These are phyloP conservation scores for Globisporangium paddicum DNA, from an alignment of 352 stramenopile species.

Conservation along the genomic window DNA sequence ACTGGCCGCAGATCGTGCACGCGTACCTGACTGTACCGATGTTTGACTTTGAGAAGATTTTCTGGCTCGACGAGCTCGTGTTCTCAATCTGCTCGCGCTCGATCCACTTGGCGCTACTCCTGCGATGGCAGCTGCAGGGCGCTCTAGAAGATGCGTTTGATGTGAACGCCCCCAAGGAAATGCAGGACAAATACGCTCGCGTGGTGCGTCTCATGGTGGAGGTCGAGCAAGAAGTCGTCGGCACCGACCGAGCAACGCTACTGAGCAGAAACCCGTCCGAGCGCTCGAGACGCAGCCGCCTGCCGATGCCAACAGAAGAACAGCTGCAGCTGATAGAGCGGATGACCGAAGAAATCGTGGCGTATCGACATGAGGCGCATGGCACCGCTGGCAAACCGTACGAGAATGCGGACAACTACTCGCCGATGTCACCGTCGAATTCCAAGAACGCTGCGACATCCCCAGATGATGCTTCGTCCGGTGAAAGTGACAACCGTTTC, in stretches of 20 bases:
- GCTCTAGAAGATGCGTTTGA: constrained; percentile 84
- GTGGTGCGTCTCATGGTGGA: constrained; percentile 85
- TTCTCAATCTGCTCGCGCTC: constrained; percentile 85
- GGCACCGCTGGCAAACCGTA: constrained; percentile 16
- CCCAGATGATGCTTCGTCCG: constrained; percentile 19
- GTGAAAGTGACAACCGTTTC: constrained; percentile 62
- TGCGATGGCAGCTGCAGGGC: constrained; percentile 86
- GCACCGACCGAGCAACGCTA: constrained; percentile 58
- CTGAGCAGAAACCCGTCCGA: constrained; percentile 44
- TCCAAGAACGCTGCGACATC: constrained; percentile 16
- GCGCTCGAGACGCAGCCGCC: constrained; percentile 44
- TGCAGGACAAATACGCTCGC: constrained; percentile 84
- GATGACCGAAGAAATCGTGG: constrained; percentile 70
- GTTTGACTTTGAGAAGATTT: constrained; percentile 89
- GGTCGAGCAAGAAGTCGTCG: constrained; percentile 80
- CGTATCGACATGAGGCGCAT: constrained; percentile 53
- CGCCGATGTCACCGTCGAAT: constrained; percentile 31
- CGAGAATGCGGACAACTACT: constrained; percentile 23
- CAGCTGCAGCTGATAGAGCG: constrained; percentile 80
- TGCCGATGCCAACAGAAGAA: constrained; percentile 81
- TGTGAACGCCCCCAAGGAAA: constrained; percentile 63
- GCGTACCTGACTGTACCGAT: constrained; percentile 84
- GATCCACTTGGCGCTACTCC: constrained; percentile 77
- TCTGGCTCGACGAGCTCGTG: constrained; percentile 86
- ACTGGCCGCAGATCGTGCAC: constrained; percentile 89